Evolutionary conservation across 192 early-diverging fungal species (phyloP).

Genomic region (Phlyctochytrium bullatum): DNA sequence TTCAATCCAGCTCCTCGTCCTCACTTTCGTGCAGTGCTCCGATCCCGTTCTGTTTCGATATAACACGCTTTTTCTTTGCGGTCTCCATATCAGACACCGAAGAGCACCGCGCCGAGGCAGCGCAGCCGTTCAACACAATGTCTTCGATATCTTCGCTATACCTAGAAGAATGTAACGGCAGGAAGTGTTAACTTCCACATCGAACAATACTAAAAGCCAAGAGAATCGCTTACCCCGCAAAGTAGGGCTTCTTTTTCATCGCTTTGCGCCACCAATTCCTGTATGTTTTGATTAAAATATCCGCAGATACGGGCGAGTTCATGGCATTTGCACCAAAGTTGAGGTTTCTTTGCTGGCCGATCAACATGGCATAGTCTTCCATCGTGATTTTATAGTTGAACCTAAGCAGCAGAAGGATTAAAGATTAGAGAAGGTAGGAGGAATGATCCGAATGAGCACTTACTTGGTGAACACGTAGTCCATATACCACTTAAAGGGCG

Average conservation of each 20-base stretch:
- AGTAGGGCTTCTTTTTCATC: constrained; percentile 8
- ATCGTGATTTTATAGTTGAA: constrained; percentile 25
- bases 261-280: constrained; percentile 35
- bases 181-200: too few species aligned
- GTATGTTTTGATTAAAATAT: constrained; percentile 32
- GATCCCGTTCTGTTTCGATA: too few species aligned
- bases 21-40: too few species aligned
- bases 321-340: constrained; percentile 24
- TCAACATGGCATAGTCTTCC: constrained; percentile 35
- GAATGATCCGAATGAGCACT: neutral
- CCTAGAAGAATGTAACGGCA: constrained; percentile 10
- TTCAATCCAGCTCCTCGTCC: too few species aligned
- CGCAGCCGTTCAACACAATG: constrained; percentile 14
- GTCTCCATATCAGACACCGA: too few species aligned
- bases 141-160: constrained; percentile 20
- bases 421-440: neutral
- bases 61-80: too few species aligned
- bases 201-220: neutral
- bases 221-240: constrained; percentile 7
- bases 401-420: neutral
- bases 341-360: constrained; percentile 29
- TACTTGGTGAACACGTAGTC: constrained; percentile 7
- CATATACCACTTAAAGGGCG: constrained; percentile 2
- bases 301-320: constrained; percentile 32
- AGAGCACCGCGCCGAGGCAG: too few species aligned